These are phyloP conservation scores for Pelargonium citronellum DNA, from an alignment of 441 rosid species.

Conservation along the genomic window DNA sequence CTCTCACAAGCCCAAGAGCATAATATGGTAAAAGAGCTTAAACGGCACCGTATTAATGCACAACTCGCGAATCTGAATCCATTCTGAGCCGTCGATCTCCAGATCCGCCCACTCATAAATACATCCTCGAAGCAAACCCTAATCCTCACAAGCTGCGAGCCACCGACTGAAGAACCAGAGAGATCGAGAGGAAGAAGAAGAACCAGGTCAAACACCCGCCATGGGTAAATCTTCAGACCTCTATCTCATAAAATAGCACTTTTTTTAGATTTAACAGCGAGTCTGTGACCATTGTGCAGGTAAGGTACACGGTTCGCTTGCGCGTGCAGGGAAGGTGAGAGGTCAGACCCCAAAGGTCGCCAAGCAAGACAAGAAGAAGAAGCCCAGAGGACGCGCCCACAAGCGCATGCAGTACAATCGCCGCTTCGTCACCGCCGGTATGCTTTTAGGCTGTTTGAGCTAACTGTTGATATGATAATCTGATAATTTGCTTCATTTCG, in stretches of 20 bases:
- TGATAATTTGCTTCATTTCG: neutral
- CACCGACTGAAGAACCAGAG: neutral
- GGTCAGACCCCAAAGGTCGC: constrained; percentile 16
- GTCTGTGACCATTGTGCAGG: neutral
- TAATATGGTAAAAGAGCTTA: neutral
- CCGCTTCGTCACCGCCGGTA: constrained; percentile 24
- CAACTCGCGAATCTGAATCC: no score
- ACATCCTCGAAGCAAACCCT: neutral
- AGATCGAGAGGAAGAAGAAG: neutral
- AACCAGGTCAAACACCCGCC: neutral
- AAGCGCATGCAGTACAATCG: constrained; percentile 24
- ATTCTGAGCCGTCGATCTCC: constrained; percentile 8
- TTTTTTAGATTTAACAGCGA: neutral
- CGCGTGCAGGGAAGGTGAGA: constrained; percentile 24
- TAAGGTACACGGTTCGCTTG: constrained; percentile 20
- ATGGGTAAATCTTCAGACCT: neutral
- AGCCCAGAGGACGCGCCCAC: constrained; percentile 22
- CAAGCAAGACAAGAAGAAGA: constrained; percentile 23
- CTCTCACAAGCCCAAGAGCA: neutral
- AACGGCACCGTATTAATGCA: neutral
- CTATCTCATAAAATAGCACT: neutral
- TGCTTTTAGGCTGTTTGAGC: neutral
- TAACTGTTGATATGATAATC: neutral
- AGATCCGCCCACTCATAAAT: neutral
- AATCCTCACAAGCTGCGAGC: neutral